phyloP scores from a whole-genome alignment of 768 basidiomycete species.

The Tulasnella sp. region DNA sequence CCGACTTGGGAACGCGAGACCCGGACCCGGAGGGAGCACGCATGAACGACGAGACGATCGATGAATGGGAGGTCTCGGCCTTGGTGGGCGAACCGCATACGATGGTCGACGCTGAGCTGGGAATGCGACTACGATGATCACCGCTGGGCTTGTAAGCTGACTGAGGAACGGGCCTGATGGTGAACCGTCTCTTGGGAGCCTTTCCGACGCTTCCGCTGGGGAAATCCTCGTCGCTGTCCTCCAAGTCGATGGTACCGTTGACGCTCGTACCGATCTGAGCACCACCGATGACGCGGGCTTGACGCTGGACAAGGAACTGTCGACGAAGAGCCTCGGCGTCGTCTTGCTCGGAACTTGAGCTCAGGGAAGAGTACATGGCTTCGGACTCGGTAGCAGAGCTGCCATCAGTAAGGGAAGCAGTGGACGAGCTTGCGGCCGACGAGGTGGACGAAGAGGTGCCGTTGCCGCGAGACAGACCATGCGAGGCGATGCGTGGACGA shows the following conservation, averaged over 20 bases:
- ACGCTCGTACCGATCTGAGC: neutral
- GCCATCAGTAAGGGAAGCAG: slow-evolving; percentile 10
- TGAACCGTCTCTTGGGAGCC: neutral
- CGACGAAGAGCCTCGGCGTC: neutral
- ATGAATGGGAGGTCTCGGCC: neutral
- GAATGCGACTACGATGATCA: neutral
- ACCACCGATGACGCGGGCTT: neutral
- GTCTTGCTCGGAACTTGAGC: slow-evolving; percentile 4
- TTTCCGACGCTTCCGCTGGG: neutral
- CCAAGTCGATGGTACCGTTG: neutral
- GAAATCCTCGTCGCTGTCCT: neutral
- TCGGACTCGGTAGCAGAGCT: slow-evolving; percentile 12
- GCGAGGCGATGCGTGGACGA: neutral
- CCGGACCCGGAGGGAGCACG: neutral
- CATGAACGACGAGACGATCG: neutral
- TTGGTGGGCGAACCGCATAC: neutral
- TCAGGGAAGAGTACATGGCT: neutral
- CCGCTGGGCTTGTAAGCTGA: neutral
- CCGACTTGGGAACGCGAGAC: slow-evolving; percentile 12
- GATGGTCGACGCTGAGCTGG: slow-evolving; percentile 9
- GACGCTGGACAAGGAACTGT: neutral
- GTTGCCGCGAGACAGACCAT: slow-evolving; percentile 4
- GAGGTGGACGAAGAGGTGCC: slow-evolving; percentile 1
- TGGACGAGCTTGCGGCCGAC: neutral
- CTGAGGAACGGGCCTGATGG: neutral